Percentiles rank a stretch among this genome's conserved stretches.
Conservation (phyloP, 495 filamentous ascomycete genomes). For the Amphirosellinia nigrospora region DNA sequence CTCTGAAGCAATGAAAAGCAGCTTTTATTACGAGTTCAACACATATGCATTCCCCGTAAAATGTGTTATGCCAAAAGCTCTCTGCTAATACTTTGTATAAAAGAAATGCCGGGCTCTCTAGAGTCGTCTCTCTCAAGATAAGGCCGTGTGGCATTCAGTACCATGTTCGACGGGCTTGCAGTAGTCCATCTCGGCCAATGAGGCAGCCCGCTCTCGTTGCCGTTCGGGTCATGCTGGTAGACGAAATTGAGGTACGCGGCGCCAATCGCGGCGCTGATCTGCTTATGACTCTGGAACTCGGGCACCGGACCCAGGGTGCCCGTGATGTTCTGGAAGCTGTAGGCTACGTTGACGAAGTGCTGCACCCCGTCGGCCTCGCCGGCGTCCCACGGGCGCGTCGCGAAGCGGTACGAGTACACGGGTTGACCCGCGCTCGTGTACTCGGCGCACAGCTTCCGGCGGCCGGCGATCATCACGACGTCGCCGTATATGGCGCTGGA, state of each 20-base stretch:
- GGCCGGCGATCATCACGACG: constrained; percentile 59
- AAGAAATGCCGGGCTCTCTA: neutral
- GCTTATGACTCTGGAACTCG: constrained; percentile 36
- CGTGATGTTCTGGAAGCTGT: constrained; percentile 63
- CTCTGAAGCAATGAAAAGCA: neutral
- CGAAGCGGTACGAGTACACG: constrained; percentile 69
- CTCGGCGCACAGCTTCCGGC: constrained; percentile 59
- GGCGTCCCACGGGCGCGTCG: constrained; percentile 51
- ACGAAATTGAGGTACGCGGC: constrained; percentile 49
- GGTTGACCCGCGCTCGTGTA: constrained; percentile 53
- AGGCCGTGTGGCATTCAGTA: neutral
- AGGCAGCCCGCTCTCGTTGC: neutral
- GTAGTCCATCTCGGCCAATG: neutral
- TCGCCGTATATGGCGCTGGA: constrained; percentile 61
- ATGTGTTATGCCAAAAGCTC: neutral
- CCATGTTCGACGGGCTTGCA: neutral
- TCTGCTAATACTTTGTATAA: neutral
- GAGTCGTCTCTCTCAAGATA: neutral
- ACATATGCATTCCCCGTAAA: neutral
- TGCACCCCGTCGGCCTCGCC: constrained; percentile 48
- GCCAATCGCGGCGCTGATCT: constrained; percentile 59
- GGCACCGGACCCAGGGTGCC: constrained; percentile 52
- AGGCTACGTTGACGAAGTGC: constrained; percentile 66
- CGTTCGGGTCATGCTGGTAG: neutral
- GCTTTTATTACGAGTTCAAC: neutral